Evolutionary conservation across 352 stramenopile genomes (phyloP).

Genomic region (Globisporangium okanoganense): DNA sequence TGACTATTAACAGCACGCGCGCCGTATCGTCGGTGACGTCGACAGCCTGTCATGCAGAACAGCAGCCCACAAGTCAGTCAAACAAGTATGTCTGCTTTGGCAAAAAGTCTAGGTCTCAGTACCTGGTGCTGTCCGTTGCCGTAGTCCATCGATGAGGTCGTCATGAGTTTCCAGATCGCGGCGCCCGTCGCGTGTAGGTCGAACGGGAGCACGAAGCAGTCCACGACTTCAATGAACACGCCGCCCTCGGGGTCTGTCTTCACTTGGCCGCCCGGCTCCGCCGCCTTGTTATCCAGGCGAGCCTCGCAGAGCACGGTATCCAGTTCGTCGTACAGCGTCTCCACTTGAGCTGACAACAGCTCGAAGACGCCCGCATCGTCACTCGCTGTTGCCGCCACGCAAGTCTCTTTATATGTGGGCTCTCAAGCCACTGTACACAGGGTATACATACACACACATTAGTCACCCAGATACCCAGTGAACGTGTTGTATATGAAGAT

Average conservation of each 20-base stretch:
- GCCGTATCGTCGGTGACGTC: not conserved
- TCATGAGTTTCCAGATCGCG: slow-evolving; percentile 8
- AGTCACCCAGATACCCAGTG: no score
- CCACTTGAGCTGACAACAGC: not conserved
- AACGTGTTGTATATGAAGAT: no score
- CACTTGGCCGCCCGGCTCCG: not conserved
- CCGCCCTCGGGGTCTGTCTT: not conserved
- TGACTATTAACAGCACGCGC: not conserved
- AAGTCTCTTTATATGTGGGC: not conserved
- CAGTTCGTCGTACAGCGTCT: not conserved
- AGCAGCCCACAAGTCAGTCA: no score
- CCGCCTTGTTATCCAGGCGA: not conserved
- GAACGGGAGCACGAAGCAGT: slow-evolving; percentile 5
- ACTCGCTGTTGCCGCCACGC: not conserved
- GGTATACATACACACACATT: no score
- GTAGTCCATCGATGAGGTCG: not conserved
- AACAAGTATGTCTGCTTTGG: not conserved
- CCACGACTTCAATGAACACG: slow-evolving; percentile 5
- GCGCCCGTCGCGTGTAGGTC: not conserved
- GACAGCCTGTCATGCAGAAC: slow-evolving; percentile 1
- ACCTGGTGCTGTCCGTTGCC: slow-evolving; percentile 4
- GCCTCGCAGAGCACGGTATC: not conserved
- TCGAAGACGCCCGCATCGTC: slow-evolving; percentile 29
- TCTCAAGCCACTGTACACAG: not conserved
- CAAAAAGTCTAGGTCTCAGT: not conserved